Base-by-base conservation (phyloP, 306 rosid species). In the Quercus bicolor region DNA sequence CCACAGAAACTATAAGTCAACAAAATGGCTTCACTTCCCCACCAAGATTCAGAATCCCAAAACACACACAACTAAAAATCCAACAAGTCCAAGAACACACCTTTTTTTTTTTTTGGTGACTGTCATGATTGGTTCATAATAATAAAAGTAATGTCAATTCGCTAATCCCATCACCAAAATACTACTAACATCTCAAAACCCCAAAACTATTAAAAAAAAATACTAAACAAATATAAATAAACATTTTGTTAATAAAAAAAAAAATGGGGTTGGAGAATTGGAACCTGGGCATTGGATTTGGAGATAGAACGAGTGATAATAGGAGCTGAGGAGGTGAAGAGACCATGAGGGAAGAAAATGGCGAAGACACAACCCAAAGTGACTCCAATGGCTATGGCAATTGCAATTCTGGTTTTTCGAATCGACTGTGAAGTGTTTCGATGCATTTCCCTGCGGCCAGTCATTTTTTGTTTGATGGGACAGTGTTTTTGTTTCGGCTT, bases 321-420 rank as follows among this genome's bases (percentile, higher is more conserved):
- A 1, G 88, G 72, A 72, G 71, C 4, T 51, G 86, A 34, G 53
- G 90, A 75, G 61, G 66, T 65, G 85, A 88, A 80, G 82, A 89
- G 79, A 52, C 97, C 97, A 68, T 55, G 51, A 48, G 98, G 98
- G 79, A 77, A 89, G 64, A 88, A 71, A 68, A 94, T 72, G 73
- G 98, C 96, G 65, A 83, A 82, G 79, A 86, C 19, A 77, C 91
- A 89, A 33, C 98, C 98, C 59, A 94, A 20, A 13, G 87, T 76
- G 54, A 92, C 76, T 68, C 98, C 98, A 19, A 94, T 84, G 34
- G 84, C 84, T 24, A 90, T 76, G 61, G 96, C 90, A 56, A 85
- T 82, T 51, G 75, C 61, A 79, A 89, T 66, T 75, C 83, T 86
- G 1, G 90, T 86, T 85, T 87, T 90, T 72, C 79, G 84, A 4